Conservation (phyloP, 306 rosid species). For the Benincasa hispida region DNA sequence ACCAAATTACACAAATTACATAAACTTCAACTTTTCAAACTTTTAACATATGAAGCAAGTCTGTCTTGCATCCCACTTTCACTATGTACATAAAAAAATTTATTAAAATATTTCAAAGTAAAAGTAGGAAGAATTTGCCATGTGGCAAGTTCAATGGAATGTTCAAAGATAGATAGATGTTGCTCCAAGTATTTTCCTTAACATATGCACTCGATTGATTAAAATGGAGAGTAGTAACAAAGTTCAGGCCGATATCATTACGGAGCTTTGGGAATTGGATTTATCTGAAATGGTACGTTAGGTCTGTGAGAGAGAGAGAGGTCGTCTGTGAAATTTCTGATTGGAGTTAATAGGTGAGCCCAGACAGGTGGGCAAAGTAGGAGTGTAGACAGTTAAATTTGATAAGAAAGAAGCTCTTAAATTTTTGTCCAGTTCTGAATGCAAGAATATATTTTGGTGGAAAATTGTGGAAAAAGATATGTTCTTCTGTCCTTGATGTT, state of each 20-base stretch:
- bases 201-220: background rate
- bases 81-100: too few relatives aligned
- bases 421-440: background rate
- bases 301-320: background rate
- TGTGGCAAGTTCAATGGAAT: too few relatives aligned
- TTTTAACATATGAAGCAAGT: too few relatives aligned
- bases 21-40: background rate
- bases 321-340: background rate
- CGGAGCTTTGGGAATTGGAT: background rate
- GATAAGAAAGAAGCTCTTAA: background rate
- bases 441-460: background rate
- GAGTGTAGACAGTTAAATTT: background rate
- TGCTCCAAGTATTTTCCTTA: too few relatives aligned
- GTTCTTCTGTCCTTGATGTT: background rate
- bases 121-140: too few relatives aligned
- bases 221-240: background rate
- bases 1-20: background rate
- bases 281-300: background rate
- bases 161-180: too few relatives aligned
- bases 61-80: too few relatives aligned
- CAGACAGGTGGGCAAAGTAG: background rate
- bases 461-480: background rate
- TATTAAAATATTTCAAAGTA: too few relatives aligned
- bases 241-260: background rate
- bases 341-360: background rate